phyloP scores from a whole-genome alignment of 2,329 filamentous ascomycete genomes.

The Pestalotiopsis sp. region DNA sequence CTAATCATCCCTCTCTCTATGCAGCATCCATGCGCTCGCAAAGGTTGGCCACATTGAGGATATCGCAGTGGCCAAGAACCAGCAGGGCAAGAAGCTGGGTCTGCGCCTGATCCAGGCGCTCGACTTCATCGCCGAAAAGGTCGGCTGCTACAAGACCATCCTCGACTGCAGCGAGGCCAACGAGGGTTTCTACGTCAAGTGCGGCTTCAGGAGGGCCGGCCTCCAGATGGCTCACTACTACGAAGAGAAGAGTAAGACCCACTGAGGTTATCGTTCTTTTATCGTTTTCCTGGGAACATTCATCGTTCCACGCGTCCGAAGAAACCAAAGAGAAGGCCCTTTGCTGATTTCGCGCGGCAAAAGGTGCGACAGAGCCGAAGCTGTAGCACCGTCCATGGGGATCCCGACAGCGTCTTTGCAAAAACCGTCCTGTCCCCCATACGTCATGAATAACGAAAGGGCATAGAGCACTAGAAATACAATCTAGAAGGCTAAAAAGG shows the following conservation, averaged over 20 bases:
- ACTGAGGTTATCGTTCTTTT: constrained; percentile 16
- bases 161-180: constrained; percentile 96
- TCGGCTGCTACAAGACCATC: constrained; percentile 97
- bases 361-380: not conserved
- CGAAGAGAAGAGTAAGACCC: constrained; percentile 57
- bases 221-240: constrained; percentile 98
- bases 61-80: constrained; percentile 90
- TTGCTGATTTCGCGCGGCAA: not conserved
- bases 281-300: not conserved
- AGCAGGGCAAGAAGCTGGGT: constrained; percentile 97
- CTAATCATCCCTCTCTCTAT: constrained; percentile 10
- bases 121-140: constrained; percentile 83
- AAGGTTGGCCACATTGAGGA: constrained; percentile 96
- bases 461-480: not conserved
- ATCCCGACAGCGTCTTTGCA: not conserved
- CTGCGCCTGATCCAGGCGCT: constrained; percentile 91
- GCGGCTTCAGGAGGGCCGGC: constrained; percentile 88
- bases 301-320: not conserved
- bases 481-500: not conserved
- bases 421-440: not conserved
- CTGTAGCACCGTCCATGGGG: not conserved
- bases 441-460: not conserved
- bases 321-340: not conserved
- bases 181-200: constrained; percentile 98
- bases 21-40: constrained; percentile 77